Evolutionary conservation across 2,329 filamentous ascomycete genomes (phyloP).

Genomic region (Mycosphaerella sp.): DNA sequence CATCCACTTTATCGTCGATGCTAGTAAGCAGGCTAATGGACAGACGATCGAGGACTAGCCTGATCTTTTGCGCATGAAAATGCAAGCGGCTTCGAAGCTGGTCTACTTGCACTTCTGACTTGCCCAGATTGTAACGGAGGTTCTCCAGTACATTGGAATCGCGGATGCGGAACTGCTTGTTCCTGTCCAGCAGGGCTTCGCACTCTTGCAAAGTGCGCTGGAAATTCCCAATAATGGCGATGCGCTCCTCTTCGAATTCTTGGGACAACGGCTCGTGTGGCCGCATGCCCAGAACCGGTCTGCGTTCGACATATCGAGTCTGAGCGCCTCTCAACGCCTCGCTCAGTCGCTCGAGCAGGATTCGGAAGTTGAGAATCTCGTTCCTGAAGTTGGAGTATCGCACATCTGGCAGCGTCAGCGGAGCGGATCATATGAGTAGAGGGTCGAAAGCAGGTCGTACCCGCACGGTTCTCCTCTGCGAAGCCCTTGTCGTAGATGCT

Average conservation of each 20-base stretch:
- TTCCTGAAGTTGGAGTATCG: slow-evolving; percentile 22
- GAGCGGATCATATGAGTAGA: no score
- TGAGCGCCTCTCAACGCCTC: slow-evolving; percentile 17
- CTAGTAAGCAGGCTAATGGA: slow-evolving; percentile 18
- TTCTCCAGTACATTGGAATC: slow-evolving; percentile 20
- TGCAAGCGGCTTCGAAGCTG: slow-evolving; percentile 21
- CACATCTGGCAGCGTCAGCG: slow-evolving; percentile 7
- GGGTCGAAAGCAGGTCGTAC: not conserved
- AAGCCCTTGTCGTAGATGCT: slow-evolving; percentile 20
- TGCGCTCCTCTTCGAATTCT: slow-evolving; percentile 20
- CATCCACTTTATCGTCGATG: slow-evolving; percentile 19
- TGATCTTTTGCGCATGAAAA: slow-evolving; percentile 23
- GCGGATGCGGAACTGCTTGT: slow-evolving; percentile 16
- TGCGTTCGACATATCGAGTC: slow-evolving; percentile 9
- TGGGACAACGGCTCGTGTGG: slow-evolving; percentile 11
- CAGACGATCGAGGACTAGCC: slow-evolving; percentile 19
- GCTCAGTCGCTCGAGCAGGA: slow-evolving; percentile 16
- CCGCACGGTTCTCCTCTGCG: slow-evolving; percentile 18
- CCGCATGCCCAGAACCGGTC: not conserved
- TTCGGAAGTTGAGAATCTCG: slow-evolving; percentile 21
- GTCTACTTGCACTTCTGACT: slow-evolving; percentile 17
- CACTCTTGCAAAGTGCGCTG: slow-evolving; percentile 21
- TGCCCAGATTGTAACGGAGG: slow-evolving; percentile 15
- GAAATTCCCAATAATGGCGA: slow-evolving; percentile 22
- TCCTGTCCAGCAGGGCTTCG: slow-evolving; percentile 19